Percentiles rank a stretch among this genome's conserved stretches.
Evolutionary conservation across 108 stramenopile species (phyloP).

Genomic region (Poteriospumella lacustris): DNA sequence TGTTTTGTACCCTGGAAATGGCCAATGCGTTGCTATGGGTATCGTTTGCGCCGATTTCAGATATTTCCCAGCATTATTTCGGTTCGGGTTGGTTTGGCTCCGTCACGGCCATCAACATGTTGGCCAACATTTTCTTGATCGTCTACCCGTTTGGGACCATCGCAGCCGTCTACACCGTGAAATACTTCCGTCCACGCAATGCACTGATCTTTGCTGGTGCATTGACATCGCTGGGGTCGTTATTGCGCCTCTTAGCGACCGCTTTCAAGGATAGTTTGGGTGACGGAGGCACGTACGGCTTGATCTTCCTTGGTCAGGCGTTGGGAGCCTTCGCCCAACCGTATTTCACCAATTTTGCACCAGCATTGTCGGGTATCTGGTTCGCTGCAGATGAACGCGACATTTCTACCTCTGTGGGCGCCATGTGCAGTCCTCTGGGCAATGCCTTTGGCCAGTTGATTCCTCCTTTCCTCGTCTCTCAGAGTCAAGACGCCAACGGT

Average conservation of each 20-base stretch:
- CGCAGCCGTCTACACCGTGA: neutral
- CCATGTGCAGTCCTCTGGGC: conserved; percentile 38
- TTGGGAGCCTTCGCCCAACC: conserved; percentile 48
- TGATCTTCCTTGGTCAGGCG: conserved; percentile 37
- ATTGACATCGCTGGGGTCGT: conserved; percentile 3
- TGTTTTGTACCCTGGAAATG: conserved; percentile 29
- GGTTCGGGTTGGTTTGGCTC: neutral
- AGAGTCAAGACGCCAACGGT: neutral
- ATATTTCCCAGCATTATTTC: neutral
- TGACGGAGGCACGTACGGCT: neutral
- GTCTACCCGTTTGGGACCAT: conserved; percentile 39
- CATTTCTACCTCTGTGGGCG: conserved; percentile 36
- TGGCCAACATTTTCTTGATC: conserved; percentile 32
- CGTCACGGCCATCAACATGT: conserved; percentile 27
- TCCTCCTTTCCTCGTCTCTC: conserved; percentile 32
- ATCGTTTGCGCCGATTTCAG: conserved; percentile 42
- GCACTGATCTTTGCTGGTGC: conserved; percentile 12
- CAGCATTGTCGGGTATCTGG: conserved; percentile 38
- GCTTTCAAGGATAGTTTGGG: neutral
- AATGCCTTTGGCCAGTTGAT: conserved; percentile 45
- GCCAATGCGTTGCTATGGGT: conserved; percentile 47
- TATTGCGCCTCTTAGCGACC: conserved; percentile 23
- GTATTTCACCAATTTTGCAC: conserved; percentile 36
- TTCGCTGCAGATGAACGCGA: conserved; percentile 42
- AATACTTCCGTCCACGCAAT: neutral